Base-by-base conservation (phyloP, 495 filamentous ascomycete genomes). In the Aspergillus bertholletiae region DNA sequence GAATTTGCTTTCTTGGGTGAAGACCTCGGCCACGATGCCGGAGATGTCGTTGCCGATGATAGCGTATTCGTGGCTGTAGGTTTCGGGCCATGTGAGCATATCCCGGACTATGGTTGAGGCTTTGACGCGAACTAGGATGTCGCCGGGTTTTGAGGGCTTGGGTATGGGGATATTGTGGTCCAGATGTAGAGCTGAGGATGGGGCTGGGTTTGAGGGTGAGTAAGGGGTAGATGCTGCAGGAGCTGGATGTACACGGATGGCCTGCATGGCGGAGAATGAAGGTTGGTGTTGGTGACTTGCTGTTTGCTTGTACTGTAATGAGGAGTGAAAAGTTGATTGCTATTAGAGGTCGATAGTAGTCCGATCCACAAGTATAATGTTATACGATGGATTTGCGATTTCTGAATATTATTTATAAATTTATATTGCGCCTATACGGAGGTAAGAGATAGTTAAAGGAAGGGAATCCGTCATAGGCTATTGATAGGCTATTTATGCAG, bases 41-140 rank as follows among this genome's bases (percentile, higher is more conserved):
- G 78, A 55, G 50, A 81, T 67, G 60, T 81, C 79, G 59, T 71
- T 64, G 39, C 76, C 78, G 1, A 69, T 65, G 27, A 69, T 71
- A 43, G 50, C 5, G 51, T 64, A 65, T 2, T 51, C 41, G 37
- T 57, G 52, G 6, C 23, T 6, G 55, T 71, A 73, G 22, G 57
- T 65, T 41, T 73, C 70, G 11, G 70, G 68, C 68, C 68, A 73
- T 17, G 58, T 66, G 23, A 73, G 59, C 45, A 53, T 62, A 51
- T 71, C 68, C 15, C 68, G 64, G 17, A 68, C 53, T 23, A 70
- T 51, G 37, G 66, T 67, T 46, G 70, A 57, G 21, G 68, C 67
- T 53, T 66, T 62, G 40, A 69, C 48, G 43, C 56, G 58, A 45
- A 73, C 51, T 23, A 73, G 55, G 18, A 73, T 43, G 15, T 68